Conservation (phyloP, 1,139 yeast genomes). For the Arxiozyma slooffiae region DNA sequence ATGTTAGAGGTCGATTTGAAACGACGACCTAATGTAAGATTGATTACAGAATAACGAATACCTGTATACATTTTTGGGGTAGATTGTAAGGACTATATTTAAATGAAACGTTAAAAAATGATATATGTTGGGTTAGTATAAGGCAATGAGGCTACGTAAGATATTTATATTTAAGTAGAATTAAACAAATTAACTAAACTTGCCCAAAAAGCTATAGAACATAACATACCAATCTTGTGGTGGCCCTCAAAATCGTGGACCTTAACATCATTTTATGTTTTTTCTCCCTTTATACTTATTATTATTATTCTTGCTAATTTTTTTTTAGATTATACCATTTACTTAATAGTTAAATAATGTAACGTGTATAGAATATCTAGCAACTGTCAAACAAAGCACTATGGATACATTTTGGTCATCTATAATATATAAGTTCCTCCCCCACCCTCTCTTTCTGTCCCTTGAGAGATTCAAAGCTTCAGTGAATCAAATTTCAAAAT, state of each 20-base stretch:
- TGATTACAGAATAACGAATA: neutral
- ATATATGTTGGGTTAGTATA: neutral
- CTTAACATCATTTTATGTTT: slow-evolving; percentile 3
- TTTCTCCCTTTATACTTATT: neutral
- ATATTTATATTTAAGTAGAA: neutral
- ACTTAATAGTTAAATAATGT: neutral
- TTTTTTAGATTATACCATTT: too few species aligned
- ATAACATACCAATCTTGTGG: slow-evolving; percentile 3
- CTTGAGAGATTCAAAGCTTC: neutral
- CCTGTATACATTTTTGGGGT: neutral
- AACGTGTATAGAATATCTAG: neutral
- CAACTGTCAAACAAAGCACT: neutral
- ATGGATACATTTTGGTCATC: too few species aligned
- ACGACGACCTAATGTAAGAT: slow-evolving; percentile 11
- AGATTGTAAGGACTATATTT: neutral
- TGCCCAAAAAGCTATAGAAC: neutral
- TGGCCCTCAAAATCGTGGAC: slow-evolving; percentile 5
- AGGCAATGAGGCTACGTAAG: neutral
- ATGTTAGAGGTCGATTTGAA: slow-evolving; percentile 21
- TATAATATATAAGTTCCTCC: too few species aligned
- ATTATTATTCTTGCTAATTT: neutral
- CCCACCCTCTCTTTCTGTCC: neutral
- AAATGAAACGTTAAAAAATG: neutral
- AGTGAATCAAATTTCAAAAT: neutral
- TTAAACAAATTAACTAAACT: neutral